Percentiles rank a stretch among this genome's conserved stretches.
phyloP scores from a whole-genome alignment of 805 yeast species.

The Candida ascalaphidarum region DNA sequence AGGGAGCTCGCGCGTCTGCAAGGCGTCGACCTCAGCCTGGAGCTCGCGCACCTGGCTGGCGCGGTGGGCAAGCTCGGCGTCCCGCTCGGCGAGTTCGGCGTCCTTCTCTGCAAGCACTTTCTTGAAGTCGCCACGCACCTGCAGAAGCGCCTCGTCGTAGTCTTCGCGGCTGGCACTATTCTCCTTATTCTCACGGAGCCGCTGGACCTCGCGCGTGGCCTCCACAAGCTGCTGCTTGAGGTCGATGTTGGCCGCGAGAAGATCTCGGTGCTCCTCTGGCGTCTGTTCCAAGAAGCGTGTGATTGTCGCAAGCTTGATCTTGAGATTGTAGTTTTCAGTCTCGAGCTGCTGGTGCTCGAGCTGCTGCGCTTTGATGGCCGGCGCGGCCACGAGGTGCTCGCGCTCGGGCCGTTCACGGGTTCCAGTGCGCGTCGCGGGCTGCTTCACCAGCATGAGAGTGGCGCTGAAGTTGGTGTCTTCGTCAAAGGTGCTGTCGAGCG shows the following conservation, averaged over 20 bases:
- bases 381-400: conserved; percentile 3
- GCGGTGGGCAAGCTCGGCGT: too few relatives aligned
- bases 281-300: conserved; percentile 31
- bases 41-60: too few relatives aligned
- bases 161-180: conserved; percentile 1
- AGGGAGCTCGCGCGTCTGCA: background rate
- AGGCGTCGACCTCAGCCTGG: too few relatives aligned
- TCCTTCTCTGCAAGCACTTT: too few relatives aligned
- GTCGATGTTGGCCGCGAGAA: conserved; percentile 31
- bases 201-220: background rate
- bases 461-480: conserved; percentile 3
- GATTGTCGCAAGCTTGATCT: conserved; percentile 33
- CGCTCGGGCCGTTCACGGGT: background rate
- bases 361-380: conserved; percentile 16
- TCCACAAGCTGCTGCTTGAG: conserved; percentile 9
- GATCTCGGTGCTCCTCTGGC: conserved; percentile 31
- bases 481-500: conserved; percentile 7
- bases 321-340: conserved; percentile 36
- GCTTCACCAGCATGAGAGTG: conserved; percentile 1
- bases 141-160: background rate
- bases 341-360: conserved; percentile 19
- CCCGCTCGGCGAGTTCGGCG: too few relatives aligned
- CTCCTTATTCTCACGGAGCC: conserved; percentile 2
- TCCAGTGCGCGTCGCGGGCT: conserved; percentile 1
- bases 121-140: too few relatives aligned